Conservation (phyloP, 2,329 filamentous ascomycete genomes). For the Leptographium radiaticola region DNA sequence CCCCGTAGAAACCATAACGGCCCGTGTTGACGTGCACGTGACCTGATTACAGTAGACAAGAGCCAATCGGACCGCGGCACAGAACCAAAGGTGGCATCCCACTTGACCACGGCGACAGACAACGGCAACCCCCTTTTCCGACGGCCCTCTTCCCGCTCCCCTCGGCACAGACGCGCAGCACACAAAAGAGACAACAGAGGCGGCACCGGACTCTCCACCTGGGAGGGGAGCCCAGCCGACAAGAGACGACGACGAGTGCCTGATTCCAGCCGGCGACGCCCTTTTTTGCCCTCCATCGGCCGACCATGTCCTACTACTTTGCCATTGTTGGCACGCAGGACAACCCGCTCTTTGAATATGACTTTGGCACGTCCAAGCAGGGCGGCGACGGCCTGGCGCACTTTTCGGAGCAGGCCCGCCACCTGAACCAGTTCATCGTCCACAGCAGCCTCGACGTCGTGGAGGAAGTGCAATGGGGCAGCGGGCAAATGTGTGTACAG, state of each 20-base stretch:
- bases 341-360: constrained; percentile 90
- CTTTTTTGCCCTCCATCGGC: neutral
- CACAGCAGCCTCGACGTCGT: constrained; percentile 90
- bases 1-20: no score
- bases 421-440: constrained; percentile 95
- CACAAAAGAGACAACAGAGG: neutral
- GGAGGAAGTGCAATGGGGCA: constrained; percentile 92
- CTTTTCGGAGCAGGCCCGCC: constrained; percentile 76
- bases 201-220: neutral
- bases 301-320: constrained; percentile 94
- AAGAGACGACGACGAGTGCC: neutral
- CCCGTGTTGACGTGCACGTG: no score
- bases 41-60: no score
- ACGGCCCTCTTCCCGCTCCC: neutral
- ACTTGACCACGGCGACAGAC: neutral
- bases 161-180: neutral
- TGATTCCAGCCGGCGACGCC: neutral
- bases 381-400: constrained; percentile 86
- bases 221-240: neutral
- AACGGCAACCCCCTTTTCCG: neutral
- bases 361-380: constrained; percentile 92
- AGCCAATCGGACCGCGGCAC: neutral
- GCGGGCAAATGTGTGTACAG: constrained; percentile 59
- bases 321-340: constrained; percentile 91
- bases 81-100: neutral